Percentiles rank a stretch among this genome's conserved stretches.
Conservation (phyloP, 1,139 yeast species). For the Trichomonascaceae sp. region DNA sequence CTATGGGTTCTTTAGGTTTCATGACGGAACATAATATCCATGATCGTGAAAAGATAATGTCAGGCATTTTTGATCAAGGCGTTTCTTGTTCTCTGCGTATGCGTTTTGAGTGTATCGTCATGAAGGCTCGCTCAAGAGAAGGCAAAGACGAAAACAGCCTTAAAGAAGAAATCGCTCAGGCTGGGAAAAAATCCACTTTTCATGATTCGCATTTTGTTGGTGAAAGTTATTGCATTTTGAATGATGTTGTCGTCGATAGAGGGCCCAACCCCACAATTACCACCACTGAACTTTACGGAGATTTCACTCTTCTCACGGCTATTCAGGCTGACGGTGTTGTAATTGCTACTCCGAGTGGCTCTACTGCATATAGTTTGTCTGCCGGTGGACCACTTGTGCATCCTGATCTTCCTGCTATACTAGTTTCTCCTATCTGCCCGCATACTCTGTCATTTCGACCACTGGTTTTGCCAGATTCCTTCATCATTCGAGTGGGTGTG, state of each 20-base stretch:
- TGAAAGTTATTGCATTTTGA: constrained; percentile 57
- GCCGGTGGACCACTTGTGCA: constrained; percentile 88
- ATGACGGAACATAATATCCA: constrained; percentile 68
- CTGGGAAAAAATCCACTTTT: constrained; percentile 27
- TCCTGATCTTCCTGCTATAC: constrained; percentile 75
- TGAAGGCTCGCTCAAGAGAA: constrained; percentile 33
- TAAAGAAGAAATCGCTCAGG: constrained; percentile 31
- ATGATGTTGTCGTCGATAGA: constrained; percentile 78
- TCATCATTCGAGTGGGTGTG: constrained; percentile 61
- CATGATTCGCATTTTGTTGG: constrained; percentile 30
- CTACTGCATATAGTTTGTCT: constrained; percentile 81
- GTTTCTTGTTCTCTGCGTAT: constrained; percentile 66
- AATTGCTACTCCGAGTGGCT: constrained; percentile 84
- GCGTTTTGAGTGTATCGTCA: constrained; percentile 72
- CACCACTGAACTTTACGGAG: constrained; percentile 69
- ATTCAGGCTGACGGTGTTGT: constrained; percentile 85
- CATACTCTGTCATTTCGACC: constrained; percentile 81
- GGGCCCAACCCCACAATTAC: constrained; percentile 80
- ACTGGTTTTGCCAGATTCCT: constrained; percentile 64
- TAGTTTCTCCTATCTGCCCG: constrained; percentile 82
- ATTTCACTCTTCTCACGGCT: constrained; percentile 69
- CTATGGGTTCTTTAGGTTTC: constrained; percentile 80
- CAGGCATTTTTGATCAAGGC: constrained; percentile 51
- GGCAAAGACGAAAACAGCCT: constrained; percentile 26
- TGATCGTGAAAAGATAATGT: constrained; percentile 48